phyloP scores from a whole-genome alignment of 495 filamentous ascomycete species.

The Penicillium atrosanguineum region DNA sequence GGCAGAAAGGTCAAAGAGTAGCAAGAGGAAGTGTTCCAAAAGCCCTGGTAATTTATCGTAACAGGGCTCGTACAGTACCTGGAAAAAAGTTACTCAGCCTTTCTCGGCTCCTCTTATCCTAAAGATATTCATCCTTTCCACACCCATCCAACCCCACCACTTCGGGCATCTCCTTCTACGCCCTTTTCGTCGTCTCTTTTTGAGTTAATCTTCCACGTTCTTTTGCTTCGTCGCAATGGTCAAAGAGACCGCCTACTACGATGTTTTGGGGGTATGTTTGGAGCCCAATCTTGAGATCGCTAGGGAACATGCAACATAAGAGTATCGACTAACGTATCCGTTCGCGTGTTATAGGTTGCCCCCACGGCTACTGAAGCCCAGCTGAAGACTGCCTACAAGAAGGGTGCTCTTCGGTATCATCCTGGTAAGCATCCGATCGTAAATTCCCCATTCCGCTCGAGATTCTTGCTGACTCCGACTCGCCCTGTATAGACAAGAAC shows the following conservation, averaged over 20 bases:
- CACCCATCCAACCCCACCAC: background rate
- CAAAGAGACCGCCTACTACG: constrained; percentile 86
- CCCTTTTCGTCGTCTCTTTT: constrained; percentile 1
- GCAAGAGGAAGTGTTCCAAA: background rate
- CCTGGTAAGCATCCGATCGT: constrained; percentile 59
- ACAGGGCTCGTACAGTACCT: constrained; percentile 22
- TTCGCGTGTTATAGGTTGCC: constrained; percentile 56
- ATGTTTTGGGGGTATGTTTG: constrained; percentile 73
- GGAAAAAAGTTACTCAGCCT: constrained; percentile 31
- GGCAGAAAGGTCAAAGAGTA: constrained; percentile 1
- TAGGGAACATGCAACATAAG: background rate
- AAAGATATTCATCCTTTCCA: constrained; percentile 12
- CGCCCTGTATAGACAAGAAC: constrained; percentile 76
- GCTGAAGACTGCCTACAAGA: constrained; percentile 88
- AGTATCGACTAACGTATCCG: constrained; percentile 14
- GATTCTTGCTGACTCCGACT: background rate
- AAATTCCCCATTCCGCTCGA: background rate
- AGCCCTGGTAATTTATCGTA: constrained; percentile 21
- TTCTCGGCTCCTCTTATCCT: constrained; percentile 22
- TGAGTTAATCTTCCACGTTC: constrained; percentile 13
- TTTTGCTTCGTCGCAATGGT: constrained; percentile 59
- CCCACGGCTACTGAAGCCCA: constrained; percentile 71
- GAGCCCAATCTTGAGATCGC: background rate
- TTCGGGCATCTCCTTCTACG: constrained; percentile 8
- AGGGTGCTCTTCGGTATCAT: constrained; percentile 84